A percentile compares a stretch with the other conserved stretches of the same genome.
Evolutionary conservation across 164 flowering plant genomes (phyloP).

Genomic region (Chloranthus sessilifolius): DNA sequence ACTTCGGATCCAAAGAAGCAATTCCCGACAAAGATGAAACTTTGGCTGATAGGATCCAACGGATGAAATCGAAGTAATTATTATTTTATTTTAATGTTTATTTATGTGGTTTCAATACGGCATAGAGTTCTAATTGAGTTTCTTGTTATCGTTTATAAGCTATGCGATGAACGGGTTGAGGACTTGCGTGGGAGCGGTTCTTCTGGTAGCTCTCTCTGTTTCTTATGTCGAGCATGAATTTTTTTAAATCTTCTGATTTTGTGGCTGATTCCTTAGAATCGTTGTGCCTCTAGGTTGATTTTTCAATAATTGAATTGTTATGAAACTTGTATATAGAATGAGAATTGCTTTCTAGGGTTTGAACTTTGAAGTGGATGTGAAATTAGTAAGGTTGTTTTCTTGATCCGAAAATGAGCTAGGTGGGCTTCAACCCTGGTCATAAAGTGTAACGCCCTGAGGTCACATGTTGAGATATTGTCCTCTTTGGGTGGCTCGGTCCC

Average conservation of each 20-base stretch:
- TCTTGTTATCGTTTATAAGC: conserved; percentile 20
- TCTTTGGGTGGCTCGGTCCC: too few species aligned
- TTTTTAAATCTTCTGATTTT: background rate
- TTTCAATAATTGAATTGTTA: too few species aligned
- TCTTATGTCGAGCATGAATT: background rate
- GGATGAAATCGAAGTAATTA: conserved; percentile 52
- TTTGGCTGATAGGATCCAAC: conserved; percentile 35
- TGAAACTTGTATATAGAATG: too few species aligned
- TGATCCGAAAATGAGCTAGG: too few species aligned
- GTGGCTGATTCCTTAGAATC: too few species aligned
- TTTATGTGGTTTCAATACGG: background rate
- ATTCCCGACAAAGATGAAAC: conserved; percentile 36
- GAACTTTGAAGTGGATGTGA: too few species aligned
- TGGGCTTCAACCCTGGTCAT: too few species aligned
- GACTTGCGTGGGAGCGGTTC: conserved; percentile 64
- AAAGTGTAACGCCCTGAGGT: too few species aligned
- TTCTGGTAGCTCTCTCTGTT: conserved; percentile 46
- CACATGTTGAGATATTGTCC: too few species aligned
- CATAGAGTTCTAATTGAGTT: background rate
- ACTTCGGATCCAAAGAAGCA: conserved; percentile 55
- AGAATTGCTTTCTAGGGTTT: too few species aligned
- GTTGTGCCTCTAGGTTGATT: too few species aligned
- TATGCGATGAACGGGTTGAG: conserved; percentile 58
- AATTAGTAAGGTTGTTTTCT: too few species aligned
- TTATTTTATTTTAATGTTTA: background rate